These are phyloP conservation scores for Candida railenensis DNA, from an alignment of 805 yeast species.

Conservation along the genomic window DNA sequence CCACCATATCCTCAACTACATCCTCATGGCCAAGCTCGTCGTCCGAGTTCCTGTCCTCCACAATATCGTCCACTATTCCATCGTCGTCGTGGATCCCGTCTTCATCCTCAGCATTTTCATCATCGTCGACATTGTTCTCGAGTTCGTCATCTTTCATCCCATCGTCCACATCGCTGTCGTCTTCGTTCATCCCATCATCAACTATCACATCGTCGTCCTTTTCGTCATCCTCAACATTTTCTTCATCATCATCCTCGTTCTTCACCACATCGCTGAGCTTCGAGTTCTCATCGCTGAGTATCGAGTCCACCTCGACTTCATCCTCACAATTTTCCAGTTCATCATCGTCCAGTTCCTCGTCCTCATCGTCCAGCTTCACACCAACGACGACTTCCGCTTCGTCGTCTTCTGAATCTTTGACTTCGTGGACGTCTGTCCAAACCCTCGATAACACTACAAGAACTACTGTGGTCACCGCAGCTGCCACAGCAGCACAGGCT, in stretches of 20 bases:
- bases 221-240: constrained; percentile 5
- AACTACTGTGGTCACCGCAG: constrained; percentile 38
- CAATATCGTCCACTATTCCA: constrained; percentile 5
- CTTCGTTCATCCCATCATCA: constrained; percentile 6
- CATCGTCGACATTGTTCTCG: constrained; percentile 3
- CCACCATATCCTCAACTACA: neutral
- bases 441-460: constrained; percentile 31
- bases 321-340: neutral
- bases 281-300: constrained; percentile 4
- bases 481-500: constrained; percentile 26
- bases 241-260: constrained; percentile 5
- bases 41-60: constrained; percentile 2
- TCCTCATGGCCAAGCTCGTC: constrained; percentile 2
- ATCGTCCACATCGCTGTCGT: constrained; percentile 4
- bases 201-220: constrained; percentile 5
- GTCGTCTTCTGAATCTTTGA: constrained; percentile 5
- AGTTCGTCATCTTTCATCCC: neutral
- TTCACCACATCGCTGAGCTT: constrained; percentile 6
- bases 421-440: constrained; percentile 11
- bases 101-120: constrained; percentile 6
- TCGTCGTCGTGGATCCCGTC: constrained; percentile 5
- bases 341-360: constrained; percentile 2
- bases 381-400: constrained; percentile 3
- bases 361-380: constrained; percentile 1
- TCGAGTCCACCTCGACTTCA: neutral